A percentile compares a stretch with the other conserved stretches of the same genome.
Conservation (phyloP, 1,284 basidiomycete genomes). For the Ganoderma meredithae region DNA sequence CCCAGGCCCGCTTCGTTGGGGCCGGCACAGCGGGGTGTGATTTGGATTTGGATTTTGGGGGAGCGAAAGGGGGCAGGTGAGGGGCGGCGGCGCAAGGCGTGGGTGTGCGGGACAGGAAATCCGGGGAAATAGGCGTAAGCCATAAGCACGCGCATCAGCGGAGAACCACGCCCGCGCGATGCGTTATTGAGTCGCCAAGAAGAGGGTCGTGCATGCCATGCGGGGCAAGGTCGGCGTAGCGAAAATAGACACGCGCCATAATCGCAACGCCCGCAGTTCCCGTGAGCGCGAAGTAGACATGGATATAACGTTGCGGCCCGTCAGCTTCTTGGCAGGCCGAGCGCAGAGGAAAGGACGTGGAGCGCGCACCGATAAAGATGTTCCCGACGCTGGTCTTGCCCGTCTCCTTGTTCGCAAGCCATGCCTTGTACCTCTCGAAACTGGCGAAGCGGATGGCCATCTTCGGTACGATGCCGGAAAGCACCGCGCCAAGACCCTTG, state of each 20-base stretch:
- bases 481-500: conserved; percentile 98
- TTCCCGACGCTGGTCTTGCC: conserved; percentile 79
- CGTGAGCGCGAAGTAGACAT: neutral
- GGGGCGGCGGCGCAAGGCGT: neutral
- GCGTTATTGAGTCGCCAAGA: neutral
- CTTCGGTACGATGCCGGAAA: conserved; percentile 98
- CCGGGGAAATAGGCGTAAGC: neutral
- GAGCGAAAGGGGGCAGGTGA: neutral
- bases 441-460: conserved; percentile 99
- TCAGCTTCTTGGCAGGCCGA: neutral
- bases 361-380: conserved; percentile 77
- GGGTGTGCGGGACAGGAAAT: neutral
- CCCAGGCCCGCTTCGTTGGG: conserved; percentile 70
- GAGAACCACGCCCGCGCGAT: neutral
- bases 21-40: neutral
- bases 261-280: neutral
- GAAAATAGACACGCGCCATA: neutral
- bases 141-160: neutral
- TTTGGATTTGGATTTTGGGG: neutral
- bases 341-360: neutral
- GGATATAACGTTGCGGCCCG: too few relatives aligned
- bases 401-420: conserved; percentile 78
- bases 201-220: neutral
- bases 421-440: conserved; percentile 94
- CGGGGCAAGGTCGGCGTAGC: neutral